Evolutionary conservation across 306 rosid species (phyloP).

Genomic region (Castanea mollissima): DNA sequence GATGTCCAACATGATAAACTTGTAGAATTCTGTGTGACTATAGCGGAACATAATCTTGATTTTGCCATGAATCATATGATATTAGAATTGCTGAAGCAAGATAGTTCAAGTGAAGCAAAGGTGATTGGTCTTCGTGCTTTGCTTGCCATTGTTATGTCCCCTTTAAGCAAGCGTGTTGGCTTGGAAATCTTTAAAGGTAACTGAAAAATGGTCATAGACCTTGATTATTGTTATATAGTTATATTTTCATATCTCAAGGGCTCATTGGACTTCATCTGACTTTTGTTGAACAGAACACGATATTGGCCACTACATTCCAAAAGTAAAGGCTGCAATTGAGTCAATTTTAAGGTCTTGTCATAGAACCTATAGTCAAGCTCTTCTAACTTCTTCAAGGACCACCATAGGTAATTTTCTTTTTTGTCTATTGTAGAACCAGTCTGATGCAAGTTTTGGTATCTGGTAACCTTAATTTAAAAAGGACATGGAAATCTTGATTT

Average conservation of each 20-base stretch:
- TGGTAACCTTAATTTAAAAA: slow-evolving; percentile 6
- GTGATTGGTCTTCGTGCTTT: slow-evolving; percentile 98
- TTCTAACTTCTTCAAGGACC: slow-evolving; percentile 92
- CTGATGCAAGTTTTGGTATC: not conserved
- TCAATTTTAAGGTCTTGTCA: slow-evolving; percentile 84
- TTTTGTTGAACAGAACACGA: slow-evolving; percentile 72
- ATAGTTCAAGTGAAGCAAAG: slow-evolving; percentile 93
- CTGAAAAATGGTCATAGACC: slow-evolving; percentile 10
- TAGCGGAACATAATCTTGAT: slow-evolving; percentile 97
- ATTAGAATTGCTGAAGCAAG: slow-evolving; percentile 91
- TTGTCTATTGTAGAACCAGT: slow-evolving; percentile 20
- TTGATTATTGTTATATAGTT: not conserved
- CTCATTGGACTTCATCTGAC: slow-evolving; percentile 15
- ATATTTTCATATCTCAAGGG: slow-evolving; percentile 15
- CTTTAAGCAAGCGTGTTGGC: slow-evolving; percentile 82
- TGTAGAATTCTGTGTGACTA: slow-evolving; percentile 95
- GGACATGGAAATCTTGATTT: slow-evolving; percentile 6
- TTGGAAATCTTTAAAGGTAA: slow-evolving; percentile 88
- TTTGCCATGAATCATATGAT: slow-evolving; percentile 99
- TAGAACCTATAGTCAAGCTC: slow-evolving; percentile 84
- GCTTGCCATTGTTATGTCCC: slow-evolving; percentile 90
- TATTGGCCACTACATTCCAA: slow-evolving; percentile 92
- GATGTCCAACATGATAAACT: slow-evolving; percentile 99
- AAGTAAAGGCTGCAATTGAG: slow-evolving; percentile 96
- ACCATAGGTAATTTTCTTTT: slow-evolving; percentile 67